A percentile compares a stretch with the other conserved stretches of the same genome.
Evolutionary conservation across 2,329 filamentous ascomycete genomes (phyloP).

Genomic region (Triangularia setosa): DNA sequence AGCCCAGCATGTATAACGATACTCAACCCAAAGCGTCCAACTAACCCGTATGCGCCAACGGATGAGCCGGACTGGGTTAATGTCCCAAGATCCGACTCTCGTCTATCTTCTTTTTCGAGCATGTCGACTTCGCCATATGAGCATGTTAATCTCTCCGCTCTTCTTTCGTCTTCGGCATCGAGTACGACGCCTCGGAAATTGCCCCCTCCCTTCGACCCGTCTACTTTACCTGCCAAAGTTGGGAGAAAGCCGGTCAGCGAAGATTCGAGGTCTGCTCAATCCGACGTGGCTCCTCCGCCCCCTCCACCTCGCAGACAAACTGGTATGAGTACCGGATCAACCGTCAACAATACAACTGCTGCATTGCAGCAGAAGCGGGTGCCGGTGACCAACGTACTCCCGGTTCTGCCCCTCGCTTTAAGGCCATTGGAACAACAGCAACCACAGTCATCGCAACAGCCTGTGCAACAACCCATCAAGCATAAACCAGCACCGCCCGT

Average conservation of each 20-base stretch:
- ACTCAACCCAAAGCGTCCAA: conserved; percentile 68
- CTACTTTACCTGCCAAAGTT: conserved; percentile 43
- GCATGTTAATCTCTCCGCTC: conserved; percentile 49
- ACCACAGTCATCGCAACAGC: conserved; percentile 36
- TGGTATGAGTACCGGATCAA: conserved; percentile 11
- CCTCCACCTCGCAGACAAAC: conserved; percentile 43
- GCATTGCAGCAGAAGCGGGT: conserved; percentile 19
- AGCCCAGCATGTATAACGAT: conserved; percentile 50
- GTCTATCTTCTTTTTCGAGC: conserved; percentile 51
- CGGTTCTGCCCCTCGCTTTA: conserved; percentile 29
- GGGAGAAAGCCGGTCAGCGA: conserved; percentile 43
- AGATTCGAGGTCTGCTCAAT: conserved; percentile 31
- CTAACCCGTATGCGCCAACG: conserved; percentile 75
- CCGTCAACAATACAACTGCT: not conserved
- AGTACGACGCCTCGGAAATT: conserved; percentile 47
- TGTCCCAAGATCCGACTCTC: conserved; percentile 52
- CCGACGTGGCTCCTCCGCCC: conserved; percentile 24
- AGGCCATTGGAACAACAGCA: conserved; percentile 36
- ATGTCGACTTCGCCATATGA: conserved; percentile 59
- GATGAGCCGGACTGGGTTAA: conserved; percentile 83
- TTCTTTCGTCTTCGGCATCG: conserved; percentile 44
- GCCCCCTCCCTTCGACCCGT: conserved; percentile 48
- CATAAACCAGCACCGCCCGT: conserved; percentile 51
- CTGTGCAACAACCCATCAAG: conserved; percentile 37
- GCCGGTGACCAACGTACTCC: conserved; percentile 27